Evolutionary conservation across 1,284 basidiomycete species (phyloP), one percentile per base, ranked within the genome.

Genomic region (Ceratobasidium sp.): DNA sequence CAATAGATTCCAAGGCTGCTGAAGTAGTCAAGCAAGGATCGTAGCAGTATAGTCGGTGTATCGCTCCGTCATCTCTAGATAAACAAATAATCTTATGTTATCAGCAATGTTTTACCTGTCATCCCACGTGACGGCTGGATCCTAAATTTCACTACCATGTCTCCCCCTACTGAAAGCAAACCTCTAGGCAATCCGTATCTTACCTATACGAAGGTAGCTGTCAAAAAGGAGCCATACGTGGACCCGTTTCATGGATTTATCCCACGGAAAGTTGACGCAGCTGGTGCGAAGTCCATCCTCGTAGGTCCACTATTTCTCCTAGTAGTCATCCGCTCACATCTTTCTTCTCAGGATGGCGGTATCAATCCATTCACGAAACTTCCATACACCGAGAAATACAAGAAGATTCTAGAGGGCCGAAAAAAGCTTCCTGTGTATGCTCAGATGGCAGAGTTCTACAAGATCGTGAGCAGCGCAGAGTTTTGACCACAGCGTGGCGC

Each of bases 361-460:
- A 77, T 90, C 66, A 98, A 98, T 80, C 94, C 96, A 0, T 99
- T 98, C 83, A 97, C 92, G 18, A 90, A 90, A 76, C 81, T 81
- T 64, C 91, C 93, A 0, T 94, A 91, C 80, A 89, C 93, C 0
- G 81, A 86, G 2, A 87, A 91, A 74, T 99, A 98, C 85, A 90
- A 87, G 81, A 94, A 93, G 81, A 98, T 99, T 73, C 82, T 98
- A 11, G 88, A 91, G 77, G 83, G 87, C 47, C 87, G 98, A 72
- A 95, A 91, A 84, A 94, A 94, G 79, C 84, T 99, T 13, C 97
- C 97, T 0, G 97, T 99, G 0, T 98, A 88, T 79, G 84, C 90
- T 9, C 94, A 98, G 83, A 98, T 98, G 96, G 87, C 91, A 75
- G 91, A 96, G 74, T 98, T 98, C 81, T 89, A 91, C 78, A 87